Evolutionary conservation across 192 early-diverging fungal genomes (phyloP), one percentile per base, ranked within the genome.

Genomic region (Linnemannia hyalina): DNA sequence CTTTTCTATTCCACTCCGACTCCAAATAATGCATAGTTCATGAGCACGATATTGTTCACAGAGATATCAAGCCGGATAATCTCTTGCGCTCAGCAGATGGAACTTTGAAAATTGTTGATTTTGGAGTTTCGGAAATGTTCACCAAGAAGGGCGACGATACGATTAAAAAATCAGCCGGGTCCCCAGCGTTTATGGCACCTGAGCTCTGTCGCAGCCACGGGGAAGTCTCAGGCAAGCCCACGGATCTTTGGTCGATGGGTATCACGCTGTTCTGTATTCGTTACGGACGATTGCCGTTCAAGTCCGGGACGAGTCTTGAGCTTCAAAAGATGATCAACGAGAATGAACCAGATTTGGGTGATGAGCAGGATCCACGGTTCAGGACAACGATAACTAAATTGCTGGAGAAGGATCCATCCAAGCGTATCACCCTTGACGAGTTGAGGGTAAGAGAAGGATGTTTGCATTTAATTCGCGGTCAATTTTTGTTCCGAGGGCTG

Each of bases 51-150:
- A 99, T 99, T 91, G 91, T 95, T 5, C 98, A 99, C 80, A 90
- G 97, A 60, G 94, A 96, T 76, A 95, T 97, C 82, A 95, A 99
- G 88, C 98, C 98, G 6, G 99, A 99, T 80, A 99, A 99, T 78
- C 84, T 99, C 76, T 89, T 99, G 18, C 82, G 96, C 47, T 95
- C 96, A 6, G 88, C 81, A 18, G 95, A 97, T 78, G 91, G 92
- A 38, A 90, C 92, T 18, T 84, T 99, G 29, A 99, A 99, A 76
- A 96, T 99, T 82, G 97, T 98, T 0, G 99, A 99, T 90, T 99
- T 99, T 90, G 99, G 99, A 79, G 98, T 98, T 6, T 97, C 97
- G 20, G 98, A 99, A 55, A 97, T 97, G 75, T 95, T 99, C 81
- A 75, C 81, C 2, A 85, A 92, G 38, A 81, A 81, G 68, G 94